A percentile compares a stretch with the other conserved stretches of the same genome.
Conservation (phyloP, 768 basidiomycete species). For the Terana coerulea region DNA sequence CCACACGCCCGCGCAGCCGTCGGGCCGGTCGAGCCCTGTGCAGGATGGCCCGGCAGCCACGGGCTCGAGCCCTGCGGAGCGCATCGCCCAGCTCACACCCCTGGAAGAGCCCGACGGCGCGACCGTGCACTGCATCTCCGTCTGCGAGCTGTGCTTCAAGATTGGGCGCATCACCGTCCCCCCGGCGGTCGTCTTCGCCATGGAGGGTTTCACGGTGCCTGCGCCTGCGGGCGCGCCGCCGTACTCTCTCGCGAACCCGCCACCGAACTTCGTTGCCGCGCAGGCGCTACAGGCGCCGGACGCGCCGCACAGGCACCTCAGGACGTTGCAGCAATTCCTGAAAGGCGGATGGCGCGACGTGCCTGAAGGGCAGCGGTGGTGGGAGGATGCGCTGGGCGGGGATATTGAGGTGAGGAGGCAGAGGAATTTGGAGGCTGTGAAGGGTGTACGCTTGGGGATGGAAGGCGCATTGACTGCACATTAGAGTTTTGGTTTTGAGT, state of each 20-base stretch:
- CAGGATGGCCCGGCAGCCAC: not conserved
- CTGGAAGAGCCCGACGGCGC: slow-evolving; percentile 51
- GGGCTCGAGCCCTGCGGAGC: slow-evolving; percentile 10
- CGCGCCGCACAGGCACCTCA: slow-evolving; percentile 19
- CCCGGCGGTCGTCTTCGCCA: slow-evolving; percentile 56
- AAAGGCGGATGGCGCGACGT: slow-evolving; percentile 60
- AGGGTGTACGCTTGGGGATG: slow-evolving; percentile 29
- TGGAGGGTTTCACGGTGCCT: slow-evolving; percentile 47
- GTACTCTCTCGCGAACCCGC: slow-evolving; percentile 41
- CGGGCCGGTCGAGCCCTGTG: slow-evolving; percentile 17
- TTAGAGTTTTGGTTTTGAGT: not conserved
- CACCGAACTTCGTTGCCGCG: slow-evolving; percentile 42
- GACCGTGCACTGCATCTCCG: slow-evolving; percentile 55
- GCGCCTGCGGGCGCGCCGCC: not conserved
- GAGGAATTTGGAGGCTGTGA: slow-evolving; percentile 20
- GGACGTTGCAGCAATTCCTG: slow-evolving; percentile 43
- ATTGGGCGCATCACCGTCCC: slow-evolving; percentile 69
- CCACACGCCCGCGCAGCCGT: slow-evolving; percentile 34
- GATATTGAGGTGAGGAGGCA: slow-evolving; percentile 28
- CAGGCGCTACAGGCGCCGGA: slow-evolving; percentile 19
- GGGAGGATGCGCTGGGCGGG: slow-evolving; percentile 55
- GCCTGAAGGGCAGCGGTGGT: slow-evolving; percentile 59
- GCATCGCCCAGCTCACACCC: slow-evolving; percentile 8
- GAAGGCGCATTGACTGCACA: slow-evolving; percentile 22
- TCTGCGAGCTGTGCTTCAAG: slow-evolving; percentile 70